Conservation (phyloP, 331 rosid species). For the Acacia pycnantha region DNA sequence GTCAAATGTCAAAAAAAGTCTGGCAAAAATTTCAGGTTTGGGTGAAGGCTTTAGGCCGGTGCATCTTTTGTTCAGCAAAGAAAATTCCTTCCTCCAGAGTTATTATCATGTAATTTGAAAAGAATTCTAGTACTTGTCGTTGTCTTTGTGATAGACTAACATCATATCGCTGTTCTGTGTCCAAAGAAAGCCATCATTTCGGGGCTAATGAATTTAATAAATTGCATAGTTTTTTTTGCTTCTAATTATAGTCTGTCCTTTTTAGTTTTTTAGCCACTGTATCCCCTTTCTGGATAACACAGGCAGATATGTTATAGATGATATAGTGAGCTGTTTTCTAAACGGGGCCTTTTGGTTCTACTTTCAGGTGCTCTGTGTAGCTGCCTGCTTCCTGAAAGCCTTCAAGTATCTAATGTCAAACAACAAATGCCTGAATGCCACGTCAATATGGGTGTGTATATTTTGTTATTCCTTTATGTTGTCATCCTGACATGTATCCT, state of each 20-base stretch:
- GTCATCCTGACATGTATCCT: not conserved
- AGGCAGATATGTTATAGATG: not conserved
- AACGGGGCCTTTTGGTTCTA: constrained; percentile 16
- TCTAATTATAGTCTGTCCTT: not conserved
- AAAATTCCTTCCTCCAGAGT: not conserved
- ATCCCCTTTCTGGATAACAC: not conserved
- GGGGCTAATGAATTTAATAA: not conserved
- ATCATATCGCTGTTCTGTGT: not conserved
- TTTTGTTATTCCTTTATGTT: not conserved
- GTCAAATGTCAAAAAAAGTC: not conserved
- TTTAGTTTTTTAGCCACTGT: not conserved
- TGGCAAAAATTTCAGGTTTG: not conserved
- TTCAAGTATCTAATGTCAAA: constrained; percentile 77
- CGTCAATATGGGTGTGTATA: constrained; percentile 55
- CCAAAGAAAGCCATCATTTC: not conserved
- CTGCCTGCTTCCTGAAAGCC: constrained; percentile 89
- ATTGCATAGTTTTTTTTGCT: not conserved
- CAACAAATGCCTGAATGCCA: constrained; percentile 78
- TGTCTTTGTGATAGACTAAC: not conserved
- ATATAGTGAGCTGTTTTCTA: constrained; percentile 8
- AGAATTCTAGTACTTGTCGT: not conserved
- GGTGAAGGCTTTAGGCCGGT: not conserved
- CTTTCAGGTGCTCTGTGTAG: constrained; percentile 78
- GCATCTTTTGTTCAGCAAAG: not conserved
- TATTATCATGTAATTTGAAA: not conserved